phyloP scores from a whole-genome alignment of 73 alveolate genomes.

The Breviolum minutum region DNA sequence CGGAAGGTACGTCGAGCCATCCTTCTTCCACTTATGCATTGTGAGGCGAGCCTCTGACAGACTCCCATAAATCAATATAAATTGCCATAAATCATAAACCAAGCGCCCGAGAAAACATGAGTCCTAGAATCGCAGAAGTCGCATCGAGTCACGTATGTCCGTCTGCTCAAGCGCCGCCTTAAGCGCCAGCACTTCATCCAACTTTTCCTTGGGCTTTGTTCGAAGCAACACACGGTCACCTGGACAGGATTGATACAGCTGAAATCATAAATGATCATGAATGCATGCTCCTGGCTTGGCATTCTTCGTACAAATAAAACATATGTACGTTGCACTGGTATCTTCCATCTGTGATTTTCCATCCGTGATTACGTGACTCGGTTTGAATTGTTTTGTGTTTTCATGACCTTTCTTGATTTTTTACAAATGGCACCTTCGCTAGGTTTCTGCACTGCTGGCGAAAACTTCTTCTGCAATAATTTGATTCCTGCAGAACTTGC shows the following conservation, averaged over 20 bases:
- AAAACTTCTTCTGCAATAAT: background rate
- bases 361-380: background rate
- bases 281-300: background rate
- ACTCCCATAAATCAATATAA: background rate
- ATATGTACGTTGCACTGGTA: background rate
- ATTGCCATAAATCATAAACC: background rate
- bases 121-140: background rate
- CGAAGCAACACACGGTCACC: constrained; percentile 76
- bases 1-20: constrained; percentile 44
- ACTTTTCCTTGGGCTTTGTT: constrained; percentile 54
- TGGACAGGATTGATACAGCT: background rate
- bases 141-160: background rate
- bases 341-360: background rate
- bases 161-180: background rate
- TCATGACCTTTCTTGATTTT: no score
- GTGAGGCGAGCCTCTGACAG: constrained; percentile 7
- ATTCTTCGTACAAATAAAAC: background rate
- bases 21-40: constrained; percentile 72
- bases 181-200: constrained; percentile 53
- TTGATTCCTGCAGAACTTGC: background rate
- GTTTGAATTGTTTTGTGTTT: no score
- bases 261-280: no score
- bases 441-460: background rate
- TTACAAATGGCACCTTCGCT: background rate
- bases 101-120: background rate